phyloP scores from a whole-genome alignment of 805 yeast species.

The Metschnikowia proteae region DNA sequence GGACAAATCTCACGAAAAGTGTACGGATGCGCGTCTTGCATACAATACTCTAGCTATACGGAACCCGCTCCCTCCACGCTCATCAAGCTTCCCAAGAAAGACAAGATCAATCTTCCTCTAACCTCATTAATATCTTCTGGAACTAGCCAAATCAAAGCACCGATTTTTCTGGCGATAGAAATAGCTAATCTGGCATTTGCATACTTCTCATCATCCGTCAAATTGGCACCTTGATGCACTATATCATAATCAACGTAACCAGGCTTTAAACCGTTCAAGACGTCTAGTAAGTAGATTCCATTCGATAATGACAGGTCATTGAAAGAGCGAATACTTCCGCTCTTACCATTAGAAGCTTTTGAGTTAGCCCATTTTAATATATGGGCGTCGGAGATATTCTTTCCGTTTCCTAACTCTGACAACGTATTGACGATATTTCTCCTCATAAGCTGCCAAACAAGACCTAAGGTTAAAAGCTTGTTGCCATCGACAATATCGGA shows the following conservation, averaged over 20 bases:
- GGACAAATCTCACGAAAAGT: constrained; percentile 16
- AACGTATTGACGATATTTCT: constrained; percentile 87
- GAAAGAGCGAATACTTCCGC: constrained; percentile 72
- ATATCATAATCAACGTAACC: constrained; percentile 96
- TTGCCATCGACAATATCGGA: constrained; percentile 95
- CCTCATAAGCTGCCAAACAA: constrained; percentile 99
- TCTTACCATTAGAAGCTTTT: constrained; percentile 79
- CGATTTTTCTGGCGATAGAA: constrained; percentile 95
- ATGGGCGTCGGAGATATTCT: constrained; percentile 69
- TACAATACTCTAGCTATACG: neutral
- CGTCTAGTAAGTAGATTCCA: constrained; percentile 83
- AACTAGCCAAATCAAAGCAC: constrained; percentile 97
- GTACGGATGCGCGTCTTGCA: constrained; percentile 10
- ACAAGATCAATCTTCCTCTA: constrained; percentile 85
- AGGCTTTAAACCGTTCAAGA: constrained; percentile 89
- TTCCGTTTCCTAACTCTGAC: constrained; percentile 68
- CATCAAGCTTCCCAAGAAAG: constrained; percentile 96
- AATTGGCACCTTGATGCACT: constrained; percentile 68
- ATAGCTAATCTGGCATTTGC: constrained; percentile 96
- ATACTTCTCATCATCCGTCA: constrained; percentile 72
- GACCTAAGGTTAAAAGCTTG: constrained; percentile 80
- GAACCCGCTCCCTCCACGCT: constrained; percentile 18
- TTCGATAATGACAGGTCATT: constrained; percentile 72
- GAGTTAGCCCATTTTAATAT: constrained; percentile 92
- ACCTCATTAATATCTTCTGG: constrained; percentile 99